phyloP scores from a whole-genome alignment of 179 eudicot genomes.

The Spergularia azorica region DNA sequence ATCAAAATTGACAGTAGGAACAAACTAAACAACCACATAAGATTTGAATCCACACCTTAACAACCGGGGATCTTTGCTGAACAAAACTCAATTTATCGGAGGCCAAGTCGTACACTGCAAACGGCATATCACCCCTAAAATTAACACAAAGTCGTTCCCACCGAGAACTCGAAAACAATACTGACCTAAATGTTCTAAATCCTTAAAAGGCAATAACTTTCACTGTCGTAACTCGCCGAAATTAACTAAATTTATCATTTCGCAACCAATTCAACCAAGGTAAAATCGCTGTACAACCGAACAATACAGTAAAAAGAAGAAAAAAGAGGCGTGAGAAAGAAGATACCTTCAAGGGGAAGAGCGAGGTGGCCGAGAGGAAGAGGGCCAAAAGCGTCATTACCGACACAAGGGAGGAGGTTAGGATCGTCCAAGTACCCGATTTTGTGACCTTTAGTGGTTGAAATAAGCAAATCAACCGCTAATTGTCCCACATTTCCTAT shows the following conservation, averaged over 20 bases:
- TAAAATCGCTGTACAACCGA: too few species aligned
- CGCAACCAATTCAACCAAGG: too few species aligned
- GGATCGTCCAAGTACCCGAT: slow-evolving; percentile 81
- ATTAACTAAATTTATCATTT: too few species aligned
- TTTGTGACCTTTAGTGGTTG: slow-evolving; percentile 55
- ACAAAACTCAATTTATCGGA: slow-evolving; percentile 54
- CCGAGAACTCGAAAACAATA: background rate
- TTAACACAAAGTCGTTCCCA: too few species aligned
- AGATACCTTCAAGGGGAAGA: slow-evolving; percentile 81
- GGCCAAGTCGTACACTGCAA: slow-evolving; percentile 65
- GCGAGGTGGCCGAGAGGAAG: slow-evolving; percentile 57
- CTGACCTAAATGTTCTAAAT: too few species aligned
- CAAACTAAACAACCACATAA: slow-evolving; percentile 17
- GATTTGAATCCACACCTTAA: slow-evolving; percentile 50
- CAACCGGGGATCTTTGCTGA: slow-evolving; percentile 86
- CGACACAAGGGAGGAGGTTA: slow-evolving; percentile 76
- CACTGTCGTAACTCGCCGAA: too few species aligned
- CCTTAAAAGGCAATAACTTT: too few species aligned
- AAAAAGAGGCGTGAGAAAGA: too few species aligned
- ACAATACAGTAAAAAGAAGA: too few species aligned
- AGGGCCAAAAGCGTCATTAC: slow-evolving; percentile 78
- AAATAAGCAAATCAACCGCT: slow-evolving; percentile 66
- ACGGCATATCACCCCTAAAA: background rate
- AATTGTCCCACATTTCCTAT: slow-evolving; percentile 84
- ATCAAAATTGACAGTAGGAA: background rate